Evolutionary conservation across 352 stramenopile genomes (phyloP), one percentile per base, ranked within the genome.

Genomic region (Blastocystis sp.): DNA sequence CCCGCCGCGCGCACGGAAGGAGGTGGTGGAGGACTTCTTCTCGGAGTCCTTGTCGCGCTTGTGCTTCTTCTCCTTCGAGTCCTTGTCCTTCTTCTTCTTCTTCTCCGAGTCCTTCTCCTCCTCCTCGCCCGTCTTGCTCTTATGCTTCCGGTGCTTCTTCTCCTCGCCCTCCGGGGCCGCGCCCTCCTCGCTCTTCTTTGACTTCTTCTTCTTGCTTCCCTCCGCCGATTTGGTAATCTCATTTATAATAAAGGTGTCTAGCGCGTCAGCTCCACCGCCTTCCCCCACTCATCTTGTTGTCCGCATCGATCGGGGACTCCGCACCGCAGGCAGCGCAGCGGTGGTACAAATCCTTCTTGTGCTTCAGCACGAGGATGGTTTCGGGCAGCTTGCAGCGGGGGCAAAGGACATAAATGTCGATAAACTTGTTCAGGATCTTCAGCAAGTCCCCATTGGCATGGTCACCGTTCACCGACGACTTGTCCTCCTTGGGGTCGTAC

Each of bases 331-430:
- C 96, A 86, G 95, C 94, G 91, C 97, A 99, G 89, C 98, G 98
- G 92, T 99, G 96, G 90, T 92, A 98, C 89, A 99, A 98, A 60
- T 86, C 76, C 61, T 94, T 91, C 64, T 93, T 94, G 62, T 93
- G 93, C 92, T 99, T 99, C 90, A 99, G 98, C 91, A 98, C 98
- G 92, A 98, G 98, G 86, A 98, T 95, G 11, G 96, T 98, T 92
- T 99, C 97, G 0, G 97, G 97, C 23, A 99, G 92, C 76, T 93
- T 91, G 92, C 97, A 99, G 64, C 93, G 92, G 19, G 95, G 95
- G 89, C 97, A 99, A 11, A 99, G 90, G 61, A 99, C 97, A 89
- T 99, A 99, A 40, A 93, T 91, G 79, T 99, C 95, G 90, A 98
- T 98, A 92, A 98, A 99, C 90, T 97, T 97, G 91, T 94, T 94